A percentile compares a stretch with the other conserved stretches of the same genome.
Evolutionary conservation across 2,329 filamentous ascomycete genomes (phyloP).

Genomic region (Helicocarpus griseus): DNA sequence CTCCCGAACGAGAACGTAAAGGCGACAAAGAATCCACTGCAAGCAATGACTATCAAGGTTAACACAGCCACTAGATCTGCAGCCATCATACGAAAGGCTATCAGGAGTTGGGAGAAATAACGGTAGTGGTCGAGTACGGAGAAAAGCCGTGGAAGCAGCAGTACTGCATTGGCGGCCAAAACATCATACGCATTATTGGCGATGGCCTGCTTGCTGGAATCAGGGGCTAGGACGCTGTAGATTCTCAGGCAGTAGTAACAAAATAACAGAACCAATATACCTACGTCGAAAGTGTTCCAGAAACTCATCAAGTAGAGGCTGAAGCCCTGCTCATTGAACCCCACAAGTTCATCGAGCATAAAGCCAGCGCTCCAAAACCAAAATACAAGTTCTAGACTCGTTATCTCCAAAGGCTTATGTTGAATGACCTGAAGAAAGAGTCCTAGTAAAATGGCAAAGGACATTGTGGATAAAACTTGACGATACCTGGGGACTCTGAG

Average conservation of each 20-base stretch:
- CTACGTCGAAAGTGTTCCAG: conserved; percentile 92
- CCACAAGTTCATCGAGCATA: conserved; percentile 92
- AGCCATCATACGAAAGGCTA: conserved; percentile 90
- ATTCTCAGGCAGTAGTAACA: conserved; percentile 83
- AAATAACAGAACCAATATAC: conserved; percentile 75
- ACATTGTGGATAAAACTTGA: conserved; percentile 80
- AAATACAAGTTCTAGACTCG: conserved; percentile 74
- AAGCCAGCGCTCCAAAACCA: conserved; percentile 98
- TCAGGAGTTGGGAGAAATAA: conserved; percentile 90
- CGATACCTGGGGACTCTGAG: conserved; percentile 85
- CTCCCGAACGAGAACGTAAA: conserved; percentile 73
- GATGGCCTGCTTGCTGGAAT: conserved; percentile 56
- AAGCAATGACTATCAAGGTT: conserved; percentile 72
- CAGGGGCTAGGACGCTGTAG: conserved; percentile 75
- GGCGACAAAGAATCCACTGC: conserved; percentile 91
- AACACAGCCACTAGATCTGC: conserved; percentile 79
- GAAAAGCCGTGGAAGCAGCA: conserved; percentile 84
- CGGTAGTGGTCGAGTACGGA: conserved; percentile 89
- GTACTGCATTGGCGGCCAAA: conserved; percentile 80
- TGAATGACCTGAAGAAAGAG: conserved; percentile 76
- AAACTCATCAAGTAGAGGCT: conserved; percentile 95
- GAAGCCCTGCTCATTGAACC: conserved; percentile 94
- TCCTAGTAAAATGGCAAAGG: conserved; percentile 72
- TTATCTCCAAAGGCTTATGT: conserved; percentile 69
- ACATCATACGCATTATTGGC: conserved; percentile 87